Evolutionary conservation across 192 early-diverging fungal species (phyloP).

Genomic region (Coemansia sp.): DNA sequence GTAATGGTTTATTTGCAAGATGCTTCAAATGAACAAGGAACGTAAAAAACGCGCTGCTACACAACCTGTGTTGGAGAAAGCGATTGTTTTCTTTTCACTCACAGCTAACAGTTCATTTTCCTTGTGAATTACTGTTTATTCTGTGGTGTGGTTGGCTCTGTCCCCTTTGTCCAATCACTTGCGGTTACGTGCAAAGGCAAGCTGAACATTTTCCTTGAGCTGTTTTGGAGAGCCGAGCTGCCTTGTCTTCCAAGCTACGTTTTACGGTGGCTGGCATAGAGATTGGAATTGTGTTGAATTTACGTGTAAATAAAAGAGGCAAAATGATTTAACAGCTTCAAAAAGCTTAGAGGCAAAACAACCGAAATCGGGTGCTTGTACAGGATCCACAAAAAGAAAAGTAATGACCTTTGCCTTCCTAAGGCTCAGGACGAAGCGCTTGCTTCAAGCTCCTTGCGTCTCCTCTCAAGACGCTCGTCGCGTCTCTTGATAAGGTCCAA

Average conservation of each 20-base stretch:
- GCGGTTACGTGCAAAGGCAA: not conserved
- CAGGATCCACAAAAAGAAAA: not conserved
- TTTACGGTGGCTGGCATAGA: not conserved
- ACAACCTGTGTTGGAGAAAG: not conserved
- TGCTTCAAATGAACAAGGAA: too few relatives aligned
- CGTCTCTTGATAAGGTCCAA: conserved; percentile 39
- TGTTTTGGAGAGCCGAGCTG: not conserved
- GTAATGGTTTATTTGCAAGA: not conserved
- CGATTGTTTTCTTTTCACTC: not conserved
- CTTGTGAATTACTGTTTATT: too few relatives aligned
- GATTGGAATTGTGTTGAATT: not conserved
- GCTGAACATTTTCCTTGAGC: not conserved
- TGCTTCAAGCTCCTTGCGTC: not conserved
- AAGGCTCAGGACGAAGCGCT: not conserved
- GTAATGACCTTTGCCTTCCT: not conserved
- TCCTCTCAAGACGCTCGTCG: conserved; percentile 35
- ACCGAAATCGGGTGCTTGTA: too few relatives aligned
- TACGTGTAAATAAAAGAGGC: not conserved
- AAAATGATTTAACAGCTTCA: not conserved
- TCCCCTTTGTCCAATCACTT: conserved; percentile 2
- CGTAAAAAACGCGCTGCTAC: too few relatives aligned
- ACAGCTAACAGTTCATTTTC: too few relatives aligned
- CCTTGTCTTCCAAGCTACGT: not conserved
- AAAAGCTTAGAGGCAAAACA: too few relatives aligned
- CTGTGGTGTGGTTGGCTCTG: not conserved